Conservation (phyloP, 2,329 filamentous ascomycete species). For the Ophiostoma australiae region DNA sequence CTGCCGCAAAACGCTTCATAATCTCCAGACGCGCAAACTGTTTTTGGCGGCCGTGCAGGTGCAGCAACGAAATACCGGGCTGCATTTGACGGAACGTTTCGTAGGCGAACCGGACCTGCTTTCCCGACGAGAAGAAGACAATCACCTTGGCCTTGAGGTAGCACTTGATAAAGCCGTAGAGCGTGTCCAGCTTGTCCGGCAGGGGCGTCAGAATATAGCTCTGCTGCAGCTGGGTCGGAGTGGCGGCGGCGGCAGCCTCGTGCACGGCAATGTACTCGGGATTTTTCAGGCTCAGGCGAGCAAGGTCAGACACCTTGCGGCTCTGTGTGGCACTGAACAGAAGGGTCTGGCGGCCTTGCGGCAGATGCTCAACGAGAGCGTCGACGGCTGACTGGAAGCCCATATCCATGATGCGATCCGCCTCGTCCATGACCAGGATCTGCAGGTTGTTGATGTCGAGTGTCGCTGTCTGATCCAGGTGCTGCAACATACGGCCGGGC, state of each 20-base stretch:
- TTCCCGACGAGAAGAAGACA: conserved; percentile 90
- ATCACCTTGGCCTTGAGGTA: conserved; percentile 93
- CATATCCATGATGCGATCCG: conserved; percentile 96
- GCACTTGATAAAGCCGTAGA: conserved; percentile 87
- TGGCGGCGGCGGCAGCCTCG: conserved; percentile 72
- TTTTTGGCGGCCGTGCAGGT: conserved; percentile 91
- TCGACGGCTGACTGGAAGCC: conserved; percentile 88
- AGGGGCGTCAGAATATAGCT: conserved; percentile 85
- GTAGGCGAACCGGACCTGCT: conserved; percentile 94
- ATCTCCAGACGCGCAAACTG: conserved; percentile 84
- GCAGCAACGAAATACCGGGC: conserved; percentile 86
- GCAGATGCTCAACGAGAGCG: conserved; percentile 87
- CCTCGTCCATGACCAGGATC: conserved; percentile 90
- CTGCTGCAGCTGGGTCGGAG: conserved; percentile 78
- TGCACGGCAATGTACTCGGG: conserved; percentile 96
- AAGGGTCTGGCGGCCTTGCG: conserved; percentile 78
- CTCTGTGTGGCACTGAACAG: conserved; percentile 97
- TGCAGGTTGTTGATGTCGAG: conserved; percentile 88
- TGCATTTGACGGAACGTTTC: conserved; percentile 90
- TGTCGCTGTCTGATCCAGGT: conserved; percentile 86
- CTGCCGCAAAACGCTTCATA: conserved; percentile 72
- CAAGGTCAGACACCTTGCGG: conserved; percentile 86
- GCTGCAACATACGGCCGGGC: conserved; percentile 89
- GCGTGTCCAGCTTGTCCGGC: conserved; percentile 80
- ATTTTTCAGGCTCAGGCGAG: conserved; percentile 78